Conservation (phyloP, 768 basidiomycete genomes). For the Tylopilus cervinicoccineus region DNA sequence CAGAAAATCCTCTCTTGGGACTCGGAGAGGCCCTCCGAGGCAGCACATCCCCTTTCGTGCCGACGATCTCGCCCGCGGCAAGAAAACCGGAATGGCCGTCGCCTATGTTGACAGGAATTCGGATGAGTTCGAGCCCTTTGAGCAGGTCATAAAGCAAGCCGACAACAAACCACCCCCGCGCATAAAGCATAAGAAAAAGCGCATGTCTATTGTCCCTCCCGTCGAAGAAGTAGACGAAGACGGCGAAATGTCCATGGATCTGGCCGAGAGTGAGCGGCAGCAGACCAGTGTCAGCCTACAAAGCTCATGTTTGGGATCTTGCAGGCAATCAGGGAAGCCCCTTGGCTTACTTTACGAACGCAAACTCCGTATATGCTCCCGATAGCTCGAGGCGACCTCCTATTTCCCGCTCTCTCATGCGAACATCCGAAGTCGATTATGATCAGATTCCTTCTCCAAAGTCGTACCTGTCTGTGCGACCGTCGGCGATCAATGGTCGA, state of each 20-base stretch:
- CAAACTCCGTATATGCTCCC: conserved; percentile 38
- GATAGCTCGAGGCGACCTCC: conserved; percentile 31
- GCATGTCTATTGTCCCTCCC: conserved; percentile 34
- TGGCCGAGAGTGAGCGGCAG: conserved; percentile 59
- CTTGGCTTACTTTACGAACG: conserved; percentile 34
- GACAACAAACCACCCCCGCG: conserved; percentile 62
- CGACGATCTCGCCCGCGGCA: conserved; percentile 72
- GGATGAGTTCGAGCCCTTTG: conserved; percentile 82
- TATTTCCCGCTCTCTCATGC: conserved; percentile 45
- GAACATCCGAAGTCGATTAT: conserved; percentile 54
- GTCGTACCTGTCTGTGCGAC: conserved; percentile 28
- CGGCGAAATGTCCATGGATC: conserved; percentile 77
- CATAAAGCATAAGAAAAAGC: conserved; percentile 49
- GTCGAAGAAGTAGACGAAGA: conserved; percentile 44
- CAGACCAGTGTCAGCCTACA: neutral
- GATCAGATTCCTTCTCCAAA: conserved; percentile 62
- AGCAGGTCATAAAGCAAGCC: conserved; percentile 65
- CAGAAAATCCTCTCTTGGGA: conserved; percentile 38
- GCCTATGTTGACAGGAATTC: conserved; percentile 66
- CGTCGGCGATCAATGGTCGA: conserved; percentile 32
- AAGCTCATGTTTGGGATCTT: conserved; percentile 2
- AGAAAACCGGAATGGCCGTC: conserved; percentile 74
- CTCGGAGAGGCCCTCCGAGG: conserved; percentile 56
- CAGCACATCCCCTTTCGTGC: conserved; percentile 75
- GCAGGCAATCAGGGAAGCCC: conserved; percentile 31